phyloP scores from a whole-genome alignment of 768 basidiomycete genomes.

The Lentinula edodes region DNA sequence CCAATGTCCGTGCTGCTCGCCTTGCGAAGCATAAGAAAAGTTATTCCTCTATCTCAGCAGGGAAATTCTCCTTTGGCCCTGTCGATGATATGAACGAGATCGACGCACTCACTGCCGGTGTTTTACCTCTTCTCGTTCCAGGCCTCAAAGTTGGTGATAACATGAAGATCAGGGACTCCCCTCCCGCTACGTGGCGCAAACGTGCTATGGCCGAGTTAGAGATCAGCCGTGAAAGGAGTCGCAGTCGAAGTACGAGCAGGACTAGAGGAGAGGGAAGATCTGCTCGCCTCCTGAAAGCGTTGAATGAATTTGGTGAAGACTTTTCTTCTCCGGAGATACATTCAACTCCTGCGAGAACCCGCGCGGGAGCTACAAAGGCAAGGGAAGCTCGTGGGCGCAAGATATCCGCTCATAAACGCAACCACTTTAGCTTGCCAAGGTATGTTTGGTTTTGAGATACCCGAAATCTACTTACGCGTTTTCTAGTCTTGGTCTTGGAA shows the following conservation, averaged over 20 bases:
- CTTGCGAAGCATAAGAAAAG: constrained; percentile 59
- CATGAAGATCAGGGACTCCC: constrained; percentile 47
- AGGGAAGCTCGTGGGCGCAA: constrained; percentile 28
- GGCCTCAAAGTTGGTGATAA: constrained; percentile 54
- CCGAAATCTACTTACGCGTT: constrained; percentile 5
- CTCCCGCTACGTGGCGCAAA: constrained; percentile 31
- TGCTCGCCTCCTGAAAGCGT: constrained; percentile 25
- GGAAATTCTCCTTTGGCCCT: constrained; percentile 50
- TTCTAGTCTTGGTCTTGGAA: constrained; percentile 56
- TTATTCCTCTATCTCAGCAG: constrained; percentile 59
- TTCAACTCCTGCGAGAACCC: constrained; percentile 51
- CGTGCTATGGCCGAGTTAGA: constrained; percentile 1
- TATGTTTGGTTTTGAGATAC: constrained; percentile 21
- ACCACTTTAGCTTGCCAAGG: constrained; percentile 68
- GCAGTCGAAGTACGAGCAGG: constrained; percentile 2
- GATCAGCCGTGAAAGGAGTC: background rate
- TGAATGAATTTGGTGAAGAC: constrained; percentile 41
- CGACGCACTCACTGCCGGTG: constrained; percentile 63
- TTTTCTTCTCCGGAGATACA: constrained; percentile 54
- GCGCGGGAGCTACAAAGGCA: constrained; percentile 18
- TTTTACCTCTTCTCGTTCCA: constrained; percentile 63
- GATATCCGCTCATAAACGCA: constrained; percentile 49
- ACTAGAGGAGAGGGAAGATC: constrained; percentile 31
- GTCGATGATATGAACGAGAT: constrained; percentile 60
- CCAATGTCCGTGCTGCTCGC: constrained; percentile 52